Conservation (phyloP, 345 rosid species). For the Litchi chinensis region DNA sequence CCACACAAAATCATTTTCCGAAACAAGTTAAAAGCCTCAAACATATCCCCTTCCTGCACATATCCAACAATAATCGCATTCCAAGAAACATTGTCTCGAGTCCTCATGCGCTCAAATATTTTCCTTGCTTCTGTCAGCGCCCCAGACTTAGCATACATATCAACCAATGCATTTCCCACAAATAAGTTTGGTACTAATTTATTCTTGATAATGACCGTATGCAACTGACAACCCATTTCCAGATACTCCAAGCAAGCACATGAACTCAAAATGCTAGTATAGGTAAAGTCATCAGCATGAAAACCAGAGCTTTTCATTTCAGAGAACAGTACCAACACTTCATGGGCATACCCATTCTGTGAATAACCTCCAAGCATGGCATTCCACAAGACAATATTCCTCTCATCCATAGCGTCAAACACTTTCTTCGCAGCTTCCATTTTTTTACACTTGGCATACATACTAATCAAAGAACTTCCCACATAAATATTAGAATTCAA, state of each 20-base stretch:
- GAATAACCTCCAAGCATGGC: constrained; percentile 80
- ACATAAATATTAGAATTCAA: constrained; percentile 75
- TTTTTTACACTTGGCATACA: constrained; percentile 78
- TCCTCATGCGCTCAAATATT: constrained; percentile 63
- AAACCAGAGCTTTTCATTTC: constrained; percentile 63
- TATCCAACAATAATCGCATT: constrained; percentile 91
- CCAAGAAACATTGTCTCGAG: constrained; percentile 77
- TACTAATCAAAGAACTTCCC: constrained; percentile 81
- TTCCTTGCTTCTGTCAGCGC: constrained; percentile 66
- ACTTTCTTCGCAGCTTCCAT: constrained; percentile 68
- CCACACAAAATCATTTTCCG: constrained; percentile 53
- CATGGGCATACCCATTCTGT: constrained; percentile 62
- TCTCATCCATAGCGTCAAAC: constrained; percentile 68
- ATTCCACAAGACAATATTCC: constrained; percentile 83
- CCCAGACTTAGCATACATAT: constrained; percentile 93
- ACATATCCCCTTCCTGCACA: constrained; percentile 70
- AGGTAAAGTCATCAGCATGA: constrained; percentile 82
- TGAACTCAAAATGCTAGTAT: constrained; percentile 83
- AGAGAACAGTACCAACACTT: constrained; percentile 59
- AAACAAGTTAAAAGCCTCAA: constrained; percentile 74
- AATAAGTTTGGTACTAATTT: constrained; percentile 57
- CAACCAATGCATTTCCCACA: constrained; percentile 88
- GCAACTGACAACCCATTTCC: constrained; percentile 71
- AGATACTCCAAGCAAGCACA: constrained; percentile 66
- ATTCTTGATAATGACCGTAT: constrained; percentile 64